Base-by-base conservation (phyloP, 129 eudicot species). In the Artemisia annua region DNA sequence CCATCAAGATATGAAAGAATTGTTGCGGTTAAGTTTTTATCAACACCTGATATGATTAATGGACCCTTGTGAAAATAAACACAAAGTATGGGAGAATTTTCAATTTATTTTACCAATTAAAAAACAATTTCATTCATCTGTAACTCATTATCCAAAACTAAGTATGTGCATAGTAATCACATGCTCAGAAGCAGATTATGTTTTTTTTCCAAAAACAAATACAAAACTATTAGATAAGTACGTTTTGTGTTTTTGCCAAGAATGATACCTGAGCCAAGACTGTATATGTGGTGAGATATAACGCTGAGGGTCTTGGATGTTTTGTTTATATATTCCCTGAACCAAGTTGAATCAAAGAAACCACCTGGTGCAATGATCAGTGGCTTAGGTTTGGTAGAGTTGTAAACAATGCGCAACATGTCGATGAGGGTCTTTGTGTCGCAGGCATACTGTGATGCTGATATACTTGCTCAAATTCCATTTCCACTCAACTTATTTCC, bases 261-360 rank as follows among this genome's bases (percentile, higher is more conserved):
- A 2, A 39, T 1, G 35, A 30, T 67, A 67, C 72, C 59, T 2
- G 72, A 32, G 14, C 72, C 72, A 14, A 67, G 72, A 67, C 50
- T 48, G 59, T 67, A 67, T 22, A 67, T 67, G 50, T 67, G 72
- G 59, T 67, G 72, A 67, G 72, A 48, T 18, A 67, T 17, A 20
- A 67, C 57, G 26, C 48, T 57, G 8, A 67, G 59, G 18, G 50
- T 67, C 3, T 67, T 57, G 14, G 22, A 22, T 67, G 72, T 67
- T 48, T 49, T 67, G 72, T 50, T 49, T 46, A 48, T 13, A 19
- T 48, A 67, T 19, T 67, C 59, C 44, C 20, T 67, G 72, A 67
- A 48, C 72, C 59, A 67, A 6, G 14, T 67, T 48, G 58, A 39
- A 24, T 67, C 72, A 22, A 67, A 67, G 72, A 67, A 67, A 15